Percentiles rank a stretch among this genome's conserved stretches.
phyloP scores from a whole-genome alignment of 2,329 filamentous ascomycete species.

The Pseudogymnoascus sp. region DNA sequence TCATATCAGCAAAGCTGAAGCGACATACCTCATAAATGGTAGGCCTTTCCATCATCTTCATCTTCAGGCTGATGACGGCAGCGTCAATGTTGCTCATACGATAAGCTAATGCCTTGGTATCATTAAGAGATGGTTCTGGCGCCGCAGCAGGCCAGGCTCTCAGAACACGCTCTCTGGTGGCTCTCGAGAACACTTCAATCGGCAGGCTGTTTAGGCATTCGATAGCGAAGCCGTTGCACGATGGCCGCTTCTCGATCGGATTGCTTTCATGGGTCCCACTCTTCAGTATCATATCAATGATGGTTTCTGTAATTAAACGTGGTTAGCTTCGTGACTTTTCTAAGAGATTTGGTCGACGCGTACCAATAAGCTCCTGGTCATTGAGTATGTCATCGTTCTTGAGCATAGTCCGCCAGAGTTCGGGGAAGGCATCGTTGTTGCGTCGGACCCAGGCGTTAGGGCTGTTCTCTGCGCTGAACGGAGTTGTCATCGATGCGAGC shows the following conservation, averaged over 20 bases:
- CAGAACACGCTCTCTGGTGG: slow-evolving; percentile 39
- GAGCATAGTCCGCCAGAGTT: slow-evolving; percentile 22
- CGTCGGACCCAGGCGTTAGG: slow-evolving; percentile 8
- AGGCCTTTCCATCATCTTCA: slow-evolving; percentile 43
- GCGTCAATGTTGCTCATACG: slow-evolving; percentile 17
- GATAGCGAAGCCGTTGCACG: slow-evolving; percentile 22
- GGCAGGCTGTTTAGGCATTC: slow-evolving; percentile 22
- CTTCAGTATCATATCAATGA: slow-evolving; percentile 23
- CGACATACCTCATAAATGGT: slow-evolving; percentile 37
- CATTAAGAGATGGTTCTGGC: slow-evolving; percentile 2
- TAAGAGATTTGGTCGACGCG: neutral
- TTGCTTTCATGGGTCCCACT: slow-evolving; percentile 17
- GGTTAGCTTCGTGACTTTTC: neutral
- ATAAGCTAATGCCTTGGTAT: neutral
- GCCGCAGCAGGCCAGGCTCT: slow-evolving; percentile 18
- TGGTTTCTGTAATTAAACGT: slow-evolving; percentile 15
- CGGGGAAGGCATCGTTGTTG: slow-evolving; percentile 17
- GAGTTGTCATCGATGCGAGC: slow-evolving; percentile 20
- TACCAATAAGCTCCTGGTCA: slow-evolving; percentile 20
- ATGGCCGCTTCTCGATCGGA: slow-evolving; percentile 14
- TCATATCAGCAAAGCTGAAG: no score
- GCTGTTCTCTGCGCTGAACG: neutral
- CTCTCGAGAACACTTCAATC: slow-evolving; percentile 34
- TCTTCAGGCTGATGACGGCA: slow-evolving; percentile 36
- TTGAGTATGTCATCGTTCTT: slow-evolving; percentile 21